These are phyloP conservation scores for Cystobasidium slooffiae DNA, from an alignment of 1,284 basidiomycete genomes.

Conservation along the genomic window DNA sequence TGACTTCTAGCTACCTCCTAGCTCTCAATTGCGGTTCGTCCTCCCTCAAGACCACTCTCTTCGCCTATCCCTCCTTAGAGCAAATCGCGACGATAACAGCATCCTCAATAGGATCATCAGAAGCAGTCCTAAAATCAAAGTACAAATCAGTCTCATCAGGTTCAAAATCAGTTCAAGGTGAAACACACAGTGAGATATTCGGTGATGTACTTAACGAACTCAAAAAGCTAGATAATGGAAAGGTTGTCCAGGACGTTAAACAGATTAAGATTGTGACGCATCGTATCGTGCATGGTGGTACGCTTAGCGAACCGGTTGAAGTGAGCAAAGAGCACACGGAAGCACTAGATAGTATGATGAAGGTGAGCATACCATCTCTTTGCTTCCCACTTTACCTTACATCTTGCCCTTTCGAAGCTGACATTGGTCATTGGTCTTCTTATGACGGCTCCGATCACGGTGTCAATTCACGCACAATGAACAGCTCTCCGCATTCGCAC, in stretches of 20 bases:
- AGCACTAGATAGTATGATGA: slow-evolving; percentile 71
- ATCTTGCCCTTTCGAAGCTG: not conserved
- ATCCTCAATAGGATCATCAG: slow-evolving; percentile 64
- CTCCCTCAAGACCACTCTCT: slow-evolving; percentile 75
- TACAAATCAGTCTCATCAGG: slow-evolving; percentile 52
- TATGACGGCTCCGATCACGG: slow-evolving; percentile 17
- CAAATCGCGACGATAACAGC: slow-evolving; percentile 54
- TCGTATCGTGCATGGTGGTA: slow-evolving; percentile 81
- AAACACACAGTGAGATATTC: slow-evolving; percentile 62
- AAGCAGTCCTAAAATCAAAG: slow-evolving; percentile 53
- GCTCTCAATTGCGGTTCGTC: slow-evolving; percentile 70
- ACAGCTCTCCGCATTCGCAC: slow-evolving; percentile 44
- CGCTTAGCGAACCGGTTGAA: slow-evolving; percentile 68
- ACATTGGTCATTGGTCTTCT: not conserved
- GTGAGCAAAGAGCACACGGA: slow-evolving; percentile 64
- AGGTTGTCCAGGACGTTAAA: slow-evolving; percentile 57
- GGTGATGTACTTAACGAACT: slow-evolving; percentile 51
- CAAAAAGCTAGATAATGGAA: slow-evolving; percentile 46
- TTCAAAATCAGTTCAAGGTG: slow-evolving; percentile 48
- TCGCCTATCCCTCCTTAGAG: slow-evolving; percentile 52
- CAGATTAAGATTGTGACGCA: slow-evolving; percentile 67
- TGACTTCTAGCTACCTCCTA: slow-evolving; percentile 33
- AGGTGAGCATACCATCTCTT: slow-evolving; percentile 63
- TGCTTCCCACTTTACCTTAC: not conserved
- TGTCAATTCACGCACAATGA: not conserved